Conservation (phyloP, 768 basidiomycete genomes). For the Pleurotus giganteus region DNA sequence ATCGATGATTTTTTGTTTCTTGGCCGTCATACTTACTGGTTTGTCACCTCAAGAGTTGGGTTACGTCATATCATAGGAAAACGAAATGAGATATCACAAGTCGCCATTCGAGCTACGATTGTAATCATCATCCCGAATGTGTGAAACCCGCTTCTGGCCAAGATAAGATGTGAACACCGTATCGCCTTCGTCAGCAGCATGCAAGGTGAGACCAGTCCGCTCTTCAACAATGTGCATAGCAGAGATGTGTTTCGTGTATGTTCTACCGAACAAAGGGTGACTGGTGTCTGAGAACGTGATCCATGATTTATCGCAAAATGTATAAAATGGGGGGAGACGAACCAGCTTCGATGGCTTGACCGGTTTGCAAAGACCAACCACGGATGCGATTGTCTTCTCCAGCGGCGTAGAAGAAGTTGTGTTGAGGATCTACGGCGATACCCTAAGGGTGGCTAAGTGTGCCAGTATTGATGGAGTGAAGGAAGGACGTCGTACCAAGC, state of each 20-base stretch:
- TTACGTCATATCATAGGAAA: too few relatives aligned
- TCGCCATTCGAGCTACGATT: too few relatives aligned
- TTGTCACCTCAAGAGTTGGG: too few relatives aligned
- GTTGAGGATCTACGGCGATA: slow-evolving; percentile 51
- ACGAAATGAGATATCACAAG: too few relatives aligned
- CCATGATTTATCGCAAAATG: neutral
- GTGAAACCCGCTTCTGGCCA: slow-evolving; percentile 35
- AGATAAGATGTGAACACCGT: slow-evolving; percentile 47
- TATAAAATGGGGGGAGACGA: slow-evolving; percentile 1
- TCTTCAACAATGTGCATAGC: slow-evolving; percentile 52
- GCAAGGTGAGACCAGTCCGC: slow-evolving; percentile 40
- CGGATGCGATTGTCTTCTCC: slow-evolving; percentile 65
- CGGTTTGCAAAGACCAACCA: slow-evolving; percentile 65
- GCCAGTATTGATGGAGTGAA: neutral
- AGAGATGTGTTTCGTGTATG: slow-evolving; percentile 37
- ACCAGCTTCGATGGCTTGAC: slow-evolving; percentile 35
- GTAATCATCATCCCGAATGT: too few relatives aligned
- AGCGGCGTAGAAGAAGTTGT: slow-evolving; percentile 64
- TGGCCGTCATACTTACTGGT: too few relatives aligned
- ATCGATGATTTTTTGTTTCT: too few relatives aligned
- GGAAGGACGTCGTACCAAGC: slow-evolving; percentile 40
- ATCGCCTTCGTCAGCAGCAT: slow-evolving; percentile 45
- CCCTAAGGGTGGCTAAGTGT: slow-evolving; percentile 40
- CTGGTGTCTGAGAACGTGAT: neutral
- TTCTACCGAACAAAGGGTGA: slow-evolving; percentile 28